Conservation (phyloP, 2,329 filamentous ascomycete species). For the Hyphodiscus sp. region DNA sequence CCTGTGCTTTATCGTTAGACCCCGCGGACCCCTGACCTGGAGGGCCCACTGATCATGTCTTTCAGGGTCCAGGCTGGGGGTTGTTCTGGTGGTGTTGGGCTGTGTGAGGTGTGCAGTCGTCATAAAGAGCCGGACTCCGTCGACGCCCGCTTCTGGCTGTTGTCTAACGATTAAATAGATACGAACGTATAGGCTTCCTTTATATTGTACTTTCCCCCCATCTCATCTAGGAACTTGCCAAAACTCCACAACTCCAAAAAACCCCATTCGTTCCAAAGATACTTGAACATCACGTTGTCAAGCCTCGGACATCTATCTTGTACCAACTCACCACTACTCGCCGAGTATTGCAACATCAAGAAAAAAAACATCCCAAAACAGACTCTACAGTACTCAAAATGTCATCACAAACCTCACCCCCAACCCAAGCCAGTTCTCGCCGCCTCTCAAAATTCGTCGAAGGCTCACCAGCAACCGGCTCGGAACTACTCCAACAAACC, state of each 20-base stretch:
- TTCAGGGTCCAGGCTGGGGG: neutral
- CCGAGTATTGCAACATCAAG: neutral
- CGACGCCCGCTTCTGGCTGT: too few relatives aligned
- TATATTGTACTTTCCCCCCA: too few relatives aligned
- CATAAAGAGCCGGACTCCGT: neutral
- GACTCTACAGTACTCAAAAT: neutral
- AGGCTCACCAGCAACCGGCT: constrained; percentile 6
- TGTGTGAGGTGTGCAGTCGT: neutral
- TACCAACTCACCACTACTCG: too few relatives aligned
- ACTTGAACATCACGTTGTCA: too few relatives aligned
- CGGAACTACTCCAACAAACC: constrained; percentile 2
- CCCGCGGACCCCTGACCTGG: too few relatives aligned
- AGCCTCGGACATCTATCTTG: too few relatives aligned
- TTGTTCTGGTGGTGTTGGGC: neutral
- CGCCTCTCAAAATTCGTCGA: constrained; percentile 12
- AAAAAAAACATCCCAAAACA: neutral
- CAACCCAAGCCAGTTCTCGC: neutral
- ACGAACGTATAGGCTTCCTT: too few relatives aligned
- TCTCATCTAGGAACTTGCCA: neutral
- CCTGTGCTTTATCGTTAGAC: too few relatives aligned
- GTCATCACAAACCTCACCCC: neutral
- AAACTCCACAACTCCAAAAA: neutral
- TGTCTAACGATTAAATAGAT: too few relatives aligned
- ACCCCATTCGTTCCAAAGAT: neutral
- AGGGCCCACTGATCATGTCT: neutral